Evolutionary conservation across 441 rosid species (phyloP), one percentile per base, ranked within the genome.

Genomic region (Populus hybrid): DNA sequence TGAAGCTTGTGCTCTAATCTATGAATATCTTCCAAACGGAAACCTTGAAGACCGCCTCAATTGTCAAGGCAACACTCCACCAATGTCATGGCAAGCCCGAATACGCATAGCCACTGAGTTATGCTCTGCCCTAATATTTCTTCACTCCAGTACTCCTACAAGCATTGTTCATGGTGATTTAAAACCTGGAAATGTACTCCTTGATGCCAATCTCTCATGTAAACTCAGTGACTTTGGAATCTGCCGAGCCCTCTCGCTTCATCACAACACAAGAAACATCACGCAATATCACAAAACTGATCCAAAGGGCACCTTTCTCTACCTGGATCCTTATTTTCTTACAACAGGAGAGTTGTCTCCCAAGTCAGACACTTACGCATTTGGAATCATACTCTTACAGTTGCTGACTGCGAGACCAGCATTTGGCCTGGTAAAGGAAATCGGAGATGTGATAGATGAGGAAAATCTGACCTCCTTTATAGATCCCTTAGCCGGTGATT

Each of bases 401-500:
- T 78, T 95, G 87, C 78, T 95, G 80, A 95, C 98, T 1, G 97
- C 97, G 78, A 90, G 87, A 83, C 82, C 90, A 73, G 90, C 97
- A 66, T 75, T 88, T 76, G 90, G 94, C 68, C 89, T 95, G 81
- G 70, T 77, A 64, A 90, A 89, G 81, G 99, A 92, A 84, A 93
- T 94, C 82, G 90, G 88, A 76, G 77, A 83, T 77, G 97, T 95
- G 10, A 35, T 94, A 12, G 94, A 90, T 59, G 82, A 77, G 54
- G 91, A 90, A 78, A 85, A 84, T 32, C 80, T 96, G 83, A 85
- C 84, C 81, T 65, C 68, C 74, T 83, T 91, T 5, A 80, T 96
- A 86, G 99, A 96, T 83, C 99, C 95, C 74, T 83, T 92, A 84
- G 97, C 98, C 10, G 99, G 99, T 61, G 98, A 94, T 77, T 96